These are phyloP conservation scores for Mycena olivaceomarginata DNA, from an alignment of 768 basidiomycete species.

Conservation along the genomic window DNA sequence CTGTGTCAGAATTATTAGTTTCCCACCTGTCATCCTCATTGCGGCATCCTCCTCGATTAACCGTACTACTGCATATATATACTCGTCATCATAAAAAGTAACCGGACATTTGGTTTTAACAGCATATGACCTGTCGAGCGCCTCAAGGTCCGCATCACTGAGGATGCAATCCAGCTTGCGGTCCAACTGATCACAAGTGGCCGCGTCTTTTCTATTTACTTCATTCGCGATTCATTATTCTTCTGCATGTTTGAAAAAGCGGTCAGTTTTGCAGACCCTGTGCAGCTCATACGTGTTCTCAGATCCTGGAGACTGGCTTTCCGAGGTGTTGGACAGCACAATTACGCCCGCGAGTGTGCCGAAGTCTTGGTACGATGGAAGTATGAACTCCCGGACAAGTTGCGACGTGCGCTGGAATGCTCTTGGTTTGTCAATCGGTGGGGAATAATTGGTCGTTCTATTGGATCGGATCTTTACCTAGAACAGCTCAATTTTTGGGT, in stretches of 20 bases:
- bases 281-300: conserved; percentile 51
- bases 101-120: too few species aligned
- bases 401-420: conserved; percentile 43
- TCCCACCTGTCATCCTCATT: too few species aligned
- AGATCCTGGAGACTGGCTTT: background rate
- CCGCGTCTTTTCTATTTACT: conserved; percentile 51
- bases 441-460: conserved; percentile 49
- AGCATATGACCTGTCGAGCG: too few species aligned
- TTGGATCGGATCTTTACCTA: conserved; percentile 53
- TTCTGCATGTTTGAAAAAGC: conserved; percentile 54
- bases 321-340: conserved; percentile 42
- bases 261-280: conserved; percentile 55
- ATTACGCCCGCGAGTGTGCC: conserved; percentile 56
- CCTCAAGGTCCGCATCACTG: too few species aligned
- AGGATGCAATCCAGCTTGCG: too few species aligned
- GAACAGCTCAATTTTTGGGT: conserved; percentile 55
- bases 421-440: conserved; percentile 34
- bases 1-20: too few species aligned
- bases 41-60: too few species aligned
- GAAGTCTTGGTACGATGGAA: conserved; percentile 47
- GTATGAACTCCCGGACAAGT: conserved; percentile 41
- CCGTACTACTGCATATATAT: too few species aligned
- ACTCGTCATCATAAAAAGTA: too few species aligned
- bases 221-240: conserved; percentile 53
- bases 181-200: too few species aligned